Evolutionary conservation across 2,329 filamentous ascomycete species (phyloP).

Genomic region (Exophiala oligosperma): DNA sequence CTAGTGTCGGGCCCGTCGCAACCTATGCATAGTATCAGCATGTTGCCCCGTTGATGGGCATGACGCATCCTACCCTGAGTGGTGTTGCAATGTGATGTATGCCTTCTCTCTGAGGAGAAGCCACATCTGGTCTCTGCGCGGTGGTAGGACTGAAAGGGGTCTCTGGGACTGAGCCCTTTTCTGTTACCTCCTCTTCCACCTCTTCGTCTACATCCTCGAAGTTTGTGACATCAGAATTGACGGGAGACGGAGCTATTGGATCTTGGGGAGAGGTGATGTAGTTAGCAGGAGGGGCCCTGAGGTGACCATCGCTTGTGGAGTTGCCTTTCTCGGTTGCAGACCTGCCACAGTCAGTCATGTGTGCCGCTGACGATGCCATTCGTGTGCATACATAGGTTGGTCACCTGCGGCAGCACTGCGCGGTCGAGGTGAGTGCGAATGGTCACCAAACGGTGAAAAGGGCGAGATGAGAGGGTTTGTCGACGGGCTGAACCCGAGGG

Average conservation of each 20-base stretch:
- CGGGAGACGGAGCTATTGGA: constrained; percentile 69
- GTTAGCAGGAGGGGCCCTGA: constrained; percentile 36
- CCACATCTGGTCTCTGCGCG: constrained; percentile 8
- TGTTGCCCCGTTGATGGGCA: neutral
- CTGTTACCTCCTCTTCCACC: constrained; percentile 48
- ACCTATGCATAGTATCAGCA: constrained; percentile 39
- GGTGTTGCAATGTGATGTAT: constrained; percentile 16
- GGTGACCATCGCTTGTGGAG: constrained; percentile 16
- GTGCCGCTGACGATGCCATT: constrained; percentile 42
- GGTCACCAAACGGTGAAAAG: constrained; percentile 56
- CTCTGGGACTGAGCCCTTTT: constrained; percentile 11
- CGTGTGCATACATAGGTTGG: constrained; percentile 56
- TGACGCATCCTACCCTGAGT: constrained; percentile 12
- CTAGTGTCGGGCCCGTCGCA: constrained; percentile 43
- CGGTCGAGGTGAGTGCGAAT: constrained; percentile 55
- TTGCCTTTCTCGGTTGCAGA: constrained; percentile 15
- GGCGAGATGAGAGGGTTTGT: constrained; percentile 54
- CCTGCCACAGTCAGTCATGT: constrained; percentile 37
- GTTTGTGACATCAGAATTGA: constrained; percentile 59
- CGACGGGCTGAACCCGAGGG: constrained; percentile 60
- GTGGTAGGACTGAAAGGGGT: constrained; percentile 3
- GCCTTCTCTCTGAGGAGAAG: constrained; percentile 11
- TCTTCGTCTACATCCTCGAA: constrained; percentile 83
- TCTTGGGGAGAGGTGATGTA: constrained; percentile 45
- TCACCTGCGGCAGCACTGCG: constrained; percentile 51